Evolutionary conservation across 2,329 filamentous ascomycete species (phyloP).

Genomic region (Hirsutella rhossiliensis): DNA sequence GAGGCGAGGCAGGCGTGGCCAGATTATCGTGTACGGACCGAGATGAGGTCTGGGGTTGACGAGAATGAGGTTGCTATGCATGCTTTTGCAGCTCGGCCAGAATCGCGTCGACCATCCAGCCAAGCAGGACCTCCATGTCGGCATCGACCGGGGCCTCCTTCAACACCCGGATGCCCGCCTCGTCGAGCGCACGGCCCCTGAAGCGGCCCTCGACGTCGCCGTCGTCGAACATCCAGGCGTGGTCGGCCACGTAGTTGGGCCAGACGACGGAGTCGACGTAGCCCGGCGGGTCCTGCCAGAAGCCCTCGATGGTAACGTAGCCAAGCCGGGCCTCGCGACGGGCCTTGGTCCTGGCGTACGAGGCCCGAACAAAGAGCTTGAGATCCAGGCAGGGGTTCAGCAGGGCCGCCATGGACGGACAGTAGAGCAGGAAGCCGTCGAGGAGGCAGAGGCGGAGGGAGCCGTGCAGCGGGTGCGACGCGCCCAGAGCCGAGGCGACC

Average conservation of each 20-base stretch:
- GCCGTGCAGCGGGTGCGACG: conserved; percentile 24
- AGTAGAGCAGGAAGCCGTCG: conserved; percentile 82
- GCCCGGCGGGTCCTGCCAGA: conserved; percentile 88
- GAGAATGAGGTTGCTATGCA: conserved; percentile 1
- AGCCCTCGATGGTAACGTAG: conserved; percentile 76
- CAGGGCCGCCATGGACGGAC: conserved; percentile 40
- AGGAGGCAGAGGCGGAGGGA: conserved; percentile 53
- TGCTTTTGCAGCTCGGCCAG: conserved; percentile 32
- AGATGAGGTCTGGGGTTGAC: neutral
- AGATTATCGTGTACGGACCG: neutral
- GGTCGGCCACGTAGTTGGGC: conserved; percentile 81
- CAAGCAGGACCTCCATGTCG: conserved; percentile 49
- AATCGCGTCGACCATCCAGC: conserved; percentile 56
- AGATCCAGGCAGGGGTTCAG: conserved; percentile 52
- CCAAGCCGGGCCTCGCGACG: conserved; percentile 58
- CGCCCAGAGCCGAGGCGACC: conserved; percentile 33
- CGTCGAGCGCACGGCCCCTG: conserved; percentile 30
- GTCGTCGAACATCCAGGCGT: conserved; percentile 65
- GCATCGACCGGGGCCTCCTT: conserved; percentile 32
- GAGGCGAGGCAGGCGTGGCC: too few species aligned
- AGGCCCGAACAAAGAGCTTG: conserved; percentile 65
- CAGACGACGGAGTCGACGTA: conserved; percentile 94
- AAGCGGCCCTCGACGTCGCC: conserved; percentile 53
- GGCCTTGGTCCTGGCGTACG: conserved; percentile 48
- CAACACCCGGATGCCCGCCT: conserved; percentile 36